Evolutionary conservation across 2,329 filamentous ascomycete genomes (phyloP), one percentile per base, ranked within the genome.

Genomic region (Aspergillus tanneri): DNA sequence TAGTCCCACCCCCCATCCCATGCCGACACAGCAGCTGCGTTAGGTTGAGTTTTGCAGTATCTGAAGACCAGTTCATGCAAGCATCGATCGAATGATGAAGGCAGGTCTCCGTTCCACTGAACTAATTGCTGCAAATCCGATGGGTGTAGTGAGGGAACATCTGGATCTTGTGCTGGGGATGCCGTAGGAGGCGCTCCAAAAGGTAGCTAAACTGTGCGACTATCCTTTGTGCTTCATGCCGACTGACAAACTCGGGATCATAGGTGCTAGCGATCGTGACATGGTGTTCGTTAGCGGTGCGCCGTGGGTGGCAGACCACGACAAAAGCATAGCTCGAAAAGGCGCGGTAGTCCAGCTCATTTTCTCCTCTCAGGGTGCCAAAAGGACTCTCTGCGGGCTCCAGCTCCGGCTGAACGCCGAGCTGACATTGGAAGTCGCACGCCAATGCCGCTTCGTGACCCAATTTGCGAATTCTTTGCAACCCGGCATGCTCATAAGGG

Each of bases 1-100:
- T 64, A 67, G 10, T 22, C 18, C 16, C 6, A 22, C 3, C 11
- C 18, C 12, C 35, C 35, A 11, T 37, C 35, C 35, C 35, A 37
- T 5, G 35, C 35, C 10, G 5, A 22, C 8, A 37, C 16, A 6
- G 35, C 35, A 4, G 12, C 16, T 22, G 18, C 7, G 18, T n/a
- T 4, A 4, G 35, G 35, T 4, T 12, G 7, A 4, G 7, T 5
- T 5, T 7, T 3, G 5, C 18, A 9, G 12, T 21, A 11, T 3
- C 11, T 4, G 1, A 37, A n/a, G 18, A 23, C 35, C 6, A 22
- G 6, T 9, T 37, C 18, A n/a, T 37, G 35, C 8, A 37, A 5
- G 12, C 18, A 37, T 1, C 5, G 12, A 11, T 37, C 35, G 16
- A 10, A 10, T 22, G 35, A 10, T 23, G 16, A 3, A 19, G 35